phyloP scores from a whole-genome alignment of 1,284 basidiomycete species.

The Athelia psychrophila region DNA sequence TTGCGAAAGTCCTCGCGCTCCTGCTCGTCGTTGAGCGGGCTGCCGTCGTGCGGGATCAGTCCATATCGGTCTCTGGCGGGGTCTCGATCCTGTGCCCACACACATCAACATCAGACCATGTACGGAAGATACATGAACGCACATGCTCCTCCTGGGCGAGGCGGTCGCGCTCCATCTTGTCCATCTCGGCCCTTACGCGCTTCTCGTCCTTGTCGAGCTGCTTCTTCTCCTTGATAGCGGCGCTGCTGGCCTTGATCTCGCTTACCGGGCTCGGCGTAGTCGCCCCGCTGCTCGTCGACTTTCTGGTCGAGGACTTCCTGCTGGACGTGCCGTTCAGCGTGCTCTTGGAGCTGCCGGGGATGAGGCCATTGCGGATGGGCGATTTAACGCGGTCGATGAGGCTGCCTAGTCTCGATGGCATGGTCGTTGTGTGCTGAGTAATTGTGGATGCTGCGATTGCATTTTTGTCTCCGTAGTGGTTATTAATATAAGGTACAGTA shows the following conservation, averaged over 20 bases:
- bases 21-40: not conserved
- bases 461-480: too few species aligned
- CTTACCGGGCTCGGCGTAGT: not conserved
- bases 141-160: not conserved
- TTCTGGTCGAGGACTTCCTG: not conserved
- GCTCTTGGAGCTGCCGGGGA: not conserved
- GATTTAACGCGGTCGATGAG: not conserved
- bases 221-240: not conserved
- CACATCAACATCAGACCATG: not conserved
- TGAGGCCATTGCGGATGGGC: not conserved
- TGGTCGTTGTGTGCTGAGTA: not conserved
- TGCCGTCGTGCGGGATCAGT: not conserved
- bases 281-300: not conserved
- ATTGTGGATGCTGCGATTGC: too few species aligned
- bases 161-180: not conserved
- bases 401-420: not conserved
- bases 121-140: not conserved
- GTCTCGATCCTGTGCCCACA: not conserved
- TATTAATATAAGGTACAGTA: too few species aligned
- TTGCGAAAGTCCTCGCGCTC: not conserved
- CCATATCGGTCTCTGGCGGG: not conserved
- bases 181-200: not conserved
- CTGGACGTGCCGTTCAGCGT: not conserved
- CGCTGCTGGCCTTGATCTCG: too few species aligned
- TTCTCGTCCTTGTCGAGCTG: constrained; percentile 1